These are phyloP conservation scores for Nicotiana sylvestris DNA, from an alignment of 257 asterid genomes.

Conservation along the genomic window DNA sequence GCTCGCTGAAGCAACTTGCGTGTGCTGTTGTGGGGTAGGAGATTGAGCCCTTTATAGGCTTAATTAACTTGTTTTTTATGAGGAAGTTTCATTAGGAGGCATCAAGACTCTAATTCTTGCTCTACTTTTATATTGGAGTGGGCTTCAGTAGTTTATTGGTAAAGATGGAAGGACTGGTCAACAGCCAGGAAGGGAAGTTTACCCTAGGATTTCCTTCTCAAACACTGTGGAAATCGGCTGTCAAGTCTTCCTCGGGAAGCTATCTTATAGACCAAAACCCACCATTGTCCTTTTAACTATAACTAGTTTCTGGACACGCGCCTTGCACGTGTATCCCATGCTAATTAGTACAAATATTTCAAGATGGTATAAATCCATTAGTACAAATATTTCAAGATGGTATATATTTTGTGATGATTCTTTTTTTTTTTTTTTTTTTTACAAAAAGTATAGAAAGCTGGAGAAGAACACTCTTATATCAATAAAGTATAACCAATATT, in stretches of 20 bases:
- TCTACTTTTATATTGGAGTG: background rate
- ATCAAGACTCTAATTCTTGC: background rate
- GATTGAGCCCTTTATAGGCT: background rate
- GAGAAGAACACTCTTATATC: too few relatives aligned
- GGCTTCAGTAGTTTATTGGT: conserved; percentile 7
- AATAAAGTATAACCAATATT: too few relatives aligned
- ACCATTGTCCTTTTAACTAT: background rate
- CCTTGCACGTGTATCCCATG: too few relatives aligned
- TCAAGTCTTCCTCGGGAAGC: background rate
- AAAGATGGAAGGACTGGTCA: background rate
- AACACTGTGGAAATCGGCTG: background rate
- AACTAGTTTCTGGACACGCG: too few relatives aligned
- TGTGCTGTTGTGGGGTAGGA: background rate
- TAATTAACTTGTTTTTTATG: background rate
- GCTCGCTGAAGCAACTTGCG: background rate
- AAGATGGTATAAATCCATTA: too few relatives aligned
- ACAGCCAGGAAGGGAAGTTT: too few relatives aligned
- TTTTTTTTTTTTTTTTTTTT: too few relatives aligned
- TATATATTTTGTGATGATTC: too few relatives aligned
- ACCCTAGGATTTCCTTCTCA: too few relatives aligned
- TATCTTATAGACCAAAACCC: background rate
- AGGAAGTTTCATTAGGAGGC: background rate
- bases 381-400: too few relatives aligned
- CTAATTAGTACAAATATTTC: too few relatives aligned
- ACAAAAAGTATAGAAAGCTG: too few relatives aligned